phyloP scores from a whole-genome alignment of 1,284 basidiomycete genomes.

The Ceratobasidium sp. region DNA sequence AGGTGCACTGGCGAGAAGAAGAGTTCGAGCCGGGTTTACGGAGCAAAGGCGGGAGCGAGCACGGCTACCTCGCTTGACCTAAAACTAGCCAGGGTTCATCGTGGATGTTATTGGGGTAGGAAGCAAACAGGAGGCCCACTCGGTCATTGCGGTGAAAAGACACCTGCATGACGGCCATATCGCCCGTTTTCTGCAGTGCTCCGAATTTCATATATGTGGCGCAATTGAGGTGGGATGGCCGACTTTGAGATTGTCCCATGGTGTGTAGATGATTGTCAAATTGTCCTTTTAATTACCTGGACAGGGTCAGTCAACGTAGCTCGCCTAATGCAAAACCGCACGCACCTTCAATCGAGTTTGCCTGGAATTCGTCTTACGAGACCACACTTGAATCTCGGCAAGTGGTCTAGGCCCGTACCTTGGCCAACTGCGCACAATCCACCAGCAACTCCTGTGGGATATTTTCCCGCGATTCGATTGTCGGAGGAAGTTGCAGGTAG shows the following conservation, averaged over 20 bases:
- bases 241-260: constrained; percentile 87
- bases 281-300: constrained; percentile 96
- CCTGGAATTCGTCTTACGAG: constrained; percentile 50
- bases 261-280: constrained; percentile 92
- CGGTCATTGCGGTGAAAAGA: constrained; percentile 90
- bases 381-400: neutral
- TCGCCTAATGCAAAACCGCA: neutral
- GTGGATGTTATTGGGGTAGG: neutral
- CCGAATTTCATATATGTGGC: neutral
- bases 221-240: constrained; percentile 35
- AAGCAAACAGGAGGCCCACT: constrained; percentile 55
- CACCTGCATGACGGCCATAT: constrained; percentile 95
- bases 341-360: constrained; percentile 94
- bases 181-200: constrained; percentile 81
- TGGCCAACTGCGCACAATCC: constrained; percentile 94
- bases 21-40: neutral
- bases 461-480: constrained; percentile 80
- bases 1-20: constrained; percentile 67
- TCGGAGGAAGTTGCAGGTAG: constrained; percentile 83
- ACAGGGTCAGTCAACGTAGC: constrained; percentile 24
- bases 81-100: neutral
- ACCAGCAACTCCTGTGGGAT: constrained; percentile 81
- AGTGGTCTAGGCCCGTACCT: constrained; percentile 53
- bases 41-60: neutral
- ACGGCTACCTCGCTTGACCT: constrained; percentile 79